phyloP scores from a whole-genome alignment of 768 basidiomycete species.

The Daedaleopsis sinensis region DNA sequence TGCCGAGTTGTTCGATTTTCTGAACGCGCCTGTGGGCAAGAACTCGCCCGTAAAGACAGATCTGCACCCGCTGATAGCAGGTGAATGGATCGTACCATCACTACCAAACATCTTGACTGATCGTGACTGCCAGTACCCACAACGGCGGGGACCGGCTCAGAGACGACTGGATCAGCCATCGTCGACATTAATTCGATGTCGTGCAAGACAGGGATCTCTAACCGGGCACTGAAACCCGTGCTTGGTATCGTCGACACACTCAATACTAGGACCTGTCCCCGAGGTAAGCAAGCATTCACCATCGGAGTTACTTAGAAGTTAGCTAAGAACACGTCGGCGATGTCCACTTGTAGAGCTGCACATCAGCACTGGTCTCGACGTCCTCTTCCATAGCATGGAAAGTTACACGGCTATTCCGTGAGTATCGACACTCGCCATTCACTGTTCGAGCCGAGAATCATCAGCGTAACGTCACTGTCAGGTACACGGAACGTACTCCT shows the following conservation, averaged over 20 bases:
- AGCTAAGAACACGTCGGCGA: too few species aligned
- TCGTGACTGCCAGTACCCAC: slow-evolving; percentile 57
- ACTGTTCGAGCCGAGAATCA: slow-evolving; percentile 12
- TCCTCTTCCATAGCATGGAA: slow-evolving; percentile 95
- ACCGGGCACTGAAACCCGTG: slow-evolving; percentile 85
- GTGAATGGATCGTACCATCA: slow-evolving; percentile 35
- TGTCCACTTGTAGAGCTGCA: slow-evolving; percentile 59
- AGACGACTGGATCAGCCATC: slow-evolving; percentile 95
- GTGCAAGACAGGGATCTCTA: slow-evolving; percentile 97
- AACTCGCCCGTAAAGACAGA: slow-evolving; percentile 78
- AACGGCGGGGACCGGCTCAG: slow-evolving; percentile 87
- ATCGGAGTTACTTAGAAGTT: too few species aligned
- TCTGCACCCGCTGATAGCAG: slow-evolving; percentile 84
- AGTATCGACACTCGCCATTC: slow-evolving; percentile 26
- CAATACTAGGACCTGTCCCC: slow-evolving; percentile 89
- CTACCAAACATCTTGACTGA: neutral
- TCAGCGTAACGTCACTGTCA: too few species aligned
- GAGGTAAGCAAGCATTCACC: slow-evolving; percentile 11
- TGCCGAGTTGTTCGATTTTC: slow-evolving; percentile 91
- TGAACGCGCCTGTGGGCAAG: slow-evolving; percentile 95
- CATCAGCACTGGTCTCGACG: slow-evolving; percentile 93
- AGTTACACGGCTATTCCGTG: slow-evolving; percentile 94
- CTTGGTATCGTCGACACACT: slow-evolving; percentile 77
- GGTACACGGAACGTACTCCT: slow-evolving; percentile 87
- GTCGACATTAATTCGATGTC: slow-evolving; percentile 88